These are phyloP conservation scores for sunflower (Helianthus annuus) DNA, from an alignment of 129 eudicot genomes.

Conservation along the genomic window DNA sequence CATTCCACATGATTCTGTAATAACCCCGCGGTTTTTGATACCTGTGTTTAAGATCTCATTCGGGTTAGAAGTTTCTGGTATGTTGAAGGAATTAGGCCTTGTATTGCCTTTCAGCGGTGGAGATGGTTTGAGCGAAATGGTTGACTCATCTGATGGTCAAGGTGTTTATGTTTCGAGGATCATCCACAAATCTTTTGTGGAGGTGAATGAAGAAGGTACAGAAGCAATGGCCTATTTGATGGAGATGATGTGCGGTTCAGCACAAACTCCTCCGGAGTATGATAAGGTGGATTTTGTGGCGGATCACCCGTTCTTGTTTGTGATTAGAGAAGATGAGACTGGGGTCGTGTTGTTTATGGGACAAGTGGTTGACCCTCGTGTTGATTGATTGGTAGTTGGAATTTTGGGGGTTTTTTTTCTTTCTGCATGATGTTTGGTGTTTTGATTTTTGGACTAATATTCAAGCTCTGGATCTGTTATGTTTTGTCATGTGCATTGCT, in stretches of 20 bases:
- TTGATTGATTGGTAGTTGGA: background rate
- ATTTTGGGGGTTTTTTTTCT: background rate
- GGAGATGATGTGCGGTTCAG: constrained; percentile 37
- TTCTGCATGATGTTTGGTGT: too few relatives aligned
- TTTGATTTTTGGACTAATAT: too few relatives aligned
- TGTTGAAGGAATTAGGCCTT: constrained; percentile 54
- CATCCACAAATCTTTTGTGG: constrained; percentile 70
- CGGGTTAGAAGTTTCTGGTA: constrained; percentile 66
- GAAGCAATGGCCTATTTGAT: constrained; percentile 56
- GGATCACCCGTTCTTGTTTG: constrained; percentile 72
- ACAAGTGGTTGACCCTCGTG: constrained; percentile 63
- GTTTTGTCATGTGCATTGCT: too few relatives aligned
- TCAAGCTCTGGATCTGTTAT: too few relatives aligned
- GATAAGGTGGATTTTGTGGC: constrained; percentile 64
- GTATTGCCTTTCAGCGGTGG: constrained; percentile 52
- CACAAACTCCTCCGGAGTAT: background rate
- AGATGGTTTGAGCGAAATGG: constrained; percentile 64
- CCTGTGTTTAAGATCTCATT: constrained; percentile 67
- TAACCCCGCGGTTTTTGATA: constrained; percentile 47
- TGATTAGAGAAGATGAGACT: constrained; percentile 65
- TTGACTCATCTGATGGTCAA: constrained; percentile 48
- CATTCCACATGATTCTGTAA: constrained; percentile 46
- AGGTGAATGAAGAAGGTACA: constrained; percentile 86
- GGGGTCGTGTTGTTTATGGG: constrained; percentile 66
- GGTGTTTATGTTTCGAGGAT: constrained; percentile 55